Base-by-base conservation (phyloP, 2,329 filamentous ascomycete genomes). In the Aspergillus fumigatiaffinis region DNA sequence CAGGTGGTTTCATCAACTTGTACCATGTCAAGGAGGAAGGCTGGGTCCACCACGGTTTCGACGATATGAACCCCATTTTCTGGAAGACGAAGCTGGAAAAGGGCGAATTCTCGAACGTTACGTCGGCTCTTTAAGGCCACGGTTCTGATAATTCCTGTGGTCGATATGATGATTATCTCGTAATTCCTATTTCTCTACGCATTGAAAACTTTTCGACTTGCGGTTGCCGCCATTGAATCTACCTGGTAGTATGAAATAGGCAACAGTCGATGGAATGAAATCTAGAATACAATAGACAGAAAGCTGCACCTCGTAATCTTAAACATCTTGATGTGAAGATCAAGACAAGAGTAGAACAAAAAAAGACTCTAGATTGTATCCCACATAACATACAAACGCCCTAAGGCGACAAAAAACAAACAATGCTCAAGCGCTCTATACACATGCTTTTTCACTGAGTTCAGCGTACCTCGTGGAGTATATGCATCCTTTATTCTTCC, bases 21-120 rank as follows among this genome's bases (percentile, higher is more conserved):
- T 99, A 99, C 79, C 94, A 99, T 73, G 92, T 99, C 74, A 97
- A 97, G 87, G 93, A 99, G 82, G 89, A 92, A 63, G 94, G 94
- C 68, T 99, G 94, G 94, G 92, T 96, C 71, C 96, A 96, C 85
- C 93, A 97, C 73, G 94, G 94, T 61, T 99, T 99, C 84, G 92
- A 82, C 66, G 94, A 99, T 77, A 97, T 93, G 68, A 97, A 97
- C 82, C 93, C 93, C 48, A 96, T 97, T 73, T 99, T 99, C 88
- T 99, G 94, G 94, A 89, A 96, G 83, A 97, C 92, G 51, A 99
- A 99, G 87, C 79, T 99, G 71, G 89, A 96, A 76, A 96, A 96
- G 86, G 92, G 92, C 76, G 94, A 99, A 82, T 99, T 99, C 77
- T 93, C 89, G 63, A 97, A 97, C 75, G 92, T 97, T 54, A 95